Evolutionary conservation across 2,329 filamentous ascomycete genomes (phyloP).

Genomic region (Dothiorella sarmentorum): DNA sequence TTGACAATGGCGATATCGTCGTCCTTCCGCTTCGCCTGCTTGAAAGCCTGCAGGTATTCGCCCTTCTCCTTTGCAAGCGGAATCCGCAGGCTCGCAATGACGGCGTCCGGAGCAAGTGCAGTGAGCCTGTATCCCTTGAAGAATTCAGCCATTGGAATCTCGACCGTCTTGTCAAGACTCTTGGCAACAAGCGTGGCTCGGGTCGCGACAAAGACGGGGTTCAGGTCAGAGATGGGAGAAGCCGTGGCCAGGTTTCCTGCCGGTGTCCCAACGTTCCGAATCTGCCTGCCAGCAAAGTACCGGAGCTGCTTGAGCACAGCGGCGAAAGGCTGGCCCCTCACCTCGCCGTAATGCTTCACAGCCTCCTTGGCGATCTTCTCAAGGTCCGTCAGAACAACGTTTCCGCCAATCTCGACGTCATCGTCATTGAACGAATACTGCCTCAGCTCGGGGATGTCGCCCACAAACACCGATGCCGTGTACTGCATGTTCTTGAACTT

Average conservation of each 20-base stretch:
- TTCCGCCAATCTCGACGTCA: constrained; percentile 86
- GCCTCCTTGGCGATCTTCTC: constrained; percentile 81
- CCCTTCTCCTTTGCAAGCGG: constrained; percentile 70
- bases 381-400: constrained; percentile 86
- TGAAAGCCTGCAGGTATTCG: constrained; percentile 86
- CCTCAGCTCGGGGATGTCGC: constrained; percentile 85
- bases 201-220: constrained; percentile 86
- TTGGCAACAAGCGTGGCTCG: constrained; percentile 79
- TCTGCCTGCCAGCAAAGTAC: constrained; percentile 93
- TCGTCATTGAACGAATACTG: constrained; percentile 78
- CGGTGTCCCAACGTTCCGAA: constrained; percentile 94
- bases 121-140: constrained; percentile 90
- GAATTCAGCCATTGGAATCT: constrained; percentile 89
- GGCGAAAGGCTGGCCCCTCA: constrained; percentile 74
- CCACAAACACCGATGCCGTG: constrained; percentile 83
- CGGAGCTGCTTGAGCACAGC: constrained; percentile 90
- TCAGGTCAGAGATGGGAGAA: constrained; percentile 93
- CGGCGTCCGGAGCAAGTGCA: constrained; percentile 72
- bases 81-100: constrained; percentile 85
- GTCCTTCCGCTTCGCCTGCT: constrained; percentile 95
- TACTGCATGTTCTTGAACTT: constrained; percentile 97
- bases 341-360: constrained; percentile 70
- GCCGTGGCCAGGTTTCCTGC: constrained; percentile 93
- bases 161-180: constrained; percentile 66
- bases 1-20: constrained; percentile 99